Conservation (phyloP, 805 yeast species). For the Groenewaldozyma salmanticensis region DNA sequence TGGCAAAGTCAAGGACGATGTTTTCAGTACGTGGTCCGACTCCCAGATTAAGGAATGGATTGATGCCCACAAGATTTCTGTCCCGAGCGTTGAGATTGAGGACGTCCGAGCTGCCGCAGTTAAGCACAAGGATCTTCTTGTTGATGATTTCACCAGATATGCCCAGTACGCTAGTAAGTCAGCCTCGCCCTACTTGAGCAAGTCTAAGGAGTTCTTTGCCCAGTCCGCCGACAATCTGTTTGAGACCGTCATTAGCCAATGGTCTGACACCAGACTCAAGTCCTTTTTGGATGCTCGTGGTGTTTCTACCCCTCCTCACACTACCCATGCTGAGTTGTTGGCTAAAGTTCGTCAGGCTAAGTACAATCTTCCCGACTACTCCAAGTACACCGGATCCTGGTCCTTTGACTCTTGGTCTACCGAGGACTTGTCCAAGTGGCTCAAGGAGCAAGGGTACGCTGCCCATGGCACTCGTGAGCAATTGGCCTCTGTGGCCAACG, state of each 20-base stretch:
- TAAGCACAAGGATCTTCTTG: slow-evolving; percentile 25
- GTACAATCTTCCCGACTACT: slow-evolving; percentile 29
- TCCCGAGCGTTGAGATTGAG: slow-evolving; percentile 12
- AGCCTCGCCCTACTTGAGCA: slow-evolving; percentile 15
- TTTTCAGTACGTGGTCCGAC: slow-evolving; percentile 34
- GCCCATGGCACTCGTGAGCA: slow-evolving; percentile 39
- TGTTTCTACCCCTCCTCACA: slow-evolving; percentile 21
- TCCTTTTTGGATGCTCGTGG: slow-evolving; percentile 30
- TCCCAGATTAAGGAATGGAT: slow-evolving; percentile 36
- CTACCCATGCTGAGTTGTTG: slow-evolving; percentile 32
- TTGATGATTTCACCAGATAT: slow-evolving; percentile 15
- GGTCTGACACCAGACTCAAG: slow-evolving; percentile 28
- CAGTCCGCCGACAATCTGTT: slow-evolving; percentile 14
- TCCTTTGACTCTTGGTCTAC: slow-evolving; percentile 45
- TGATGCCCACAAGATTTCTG: slow-evolving; percentile 27
- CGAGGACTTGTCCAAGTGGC: slow-evolving; percentile 41
- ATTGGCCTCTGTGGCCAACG: slow-evolving; percentile 37
- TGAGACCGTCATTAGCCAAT: slow-evolving; percentile 18
- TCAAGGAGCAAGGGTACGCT: slow-evolving; percentile 29
- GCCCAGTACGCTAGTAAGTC: slow-evolving; percentile 9
- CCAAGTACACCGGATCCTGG: slow-evolving; percentile 42
- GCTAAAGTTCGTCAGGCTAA: slow-evolving; percentile 35
- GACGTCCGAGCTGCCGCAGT: slow-evolving; percentile 21
- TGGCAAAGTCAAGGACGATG: slow-evolving; percentile 29
- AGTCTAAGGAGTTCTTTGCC: slow-evolving; percentile 14